These are phyloP conservation scores for Yarrowia yakushimensis DNA, from an alignment of 805 yeast genomes.

Conservation along the genomic window DNA sequence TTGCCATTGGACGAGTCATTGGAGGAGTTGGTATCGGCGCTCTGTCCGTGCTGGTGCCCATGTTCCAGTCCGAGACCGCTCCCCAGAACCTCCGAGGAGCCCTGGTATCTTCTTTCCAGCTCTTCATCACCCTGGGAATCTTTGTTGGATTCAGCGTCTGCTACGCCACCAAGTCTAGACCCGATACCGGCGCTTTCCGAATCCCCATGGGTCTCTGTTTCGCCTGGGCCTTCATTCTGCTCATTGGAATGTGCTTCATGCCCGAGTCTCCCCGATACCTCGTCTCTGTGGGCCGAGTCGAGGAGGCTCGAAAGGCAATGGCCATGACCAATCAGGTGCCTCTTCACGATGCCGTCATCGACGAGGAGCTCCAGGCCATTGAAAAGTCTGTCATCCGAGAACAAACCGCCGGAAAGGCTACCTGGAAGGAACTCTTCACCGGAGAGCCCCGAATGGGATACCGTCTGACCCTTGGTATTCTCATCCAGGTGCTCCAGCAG, in stretches of 20 bases:
- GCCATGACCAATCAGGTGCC: slow-evolving; percentile 44
- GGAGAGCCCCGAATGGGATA: slow-evolving; percentile 38
- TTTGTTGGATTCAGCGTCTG: slow-evolving; percentile 66
- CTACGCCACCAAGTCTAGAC: slow-evolving; percentile 57
- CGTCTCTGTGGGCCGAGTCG: slow-evolving; percentile 54
- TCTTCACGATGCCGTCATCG: slow-evolving; percentile 37
- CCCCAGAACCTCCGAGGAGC: slow-evolving; percentile 79
- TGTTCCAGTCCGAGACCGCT: slow-evolving; percentile 75
- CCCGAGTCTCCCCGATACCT: slow-evolving; percentile 77
- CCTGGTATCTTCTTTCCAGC: slow-evolving; percentile 69
- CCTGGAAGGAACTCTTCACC: slow-evolving; percentile 49
- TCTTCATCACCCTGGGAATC: slow-evolving; percentile 70
- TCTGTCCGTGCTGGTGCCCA: slow-evolving; percentile 70
- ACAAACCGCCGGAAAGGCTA: slow-evolving; percentile 45
- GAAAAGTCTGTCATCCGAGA: slow-evolving; percentile 40
- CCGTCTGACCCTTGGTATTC: slow-evolving; percentile 8
- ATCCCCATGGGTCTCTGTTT: slow-evolving; percentile 74
- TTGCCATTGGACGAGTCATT: slow-evolving; percentile 66
- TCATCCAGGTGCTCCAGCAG: slow-evolving; percentile 50
- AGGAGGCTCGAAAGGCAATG: slow-evolving; percentile 56
- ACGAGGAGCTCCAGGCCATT: slow-evolving; percentile 40
- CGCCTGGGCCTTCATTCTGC: slow-evolving; percentile 61
- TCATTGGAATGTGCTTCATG: slow-evolving; percentile 58
- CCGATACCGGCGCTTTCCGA: slow-evolving; percentile 53
- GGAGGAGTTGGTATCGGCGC: slow-evolving; percentile 80